Base-by-base conservation (phyloP, 345 rosid species). In the Arabidopsis suecica region DNA sequence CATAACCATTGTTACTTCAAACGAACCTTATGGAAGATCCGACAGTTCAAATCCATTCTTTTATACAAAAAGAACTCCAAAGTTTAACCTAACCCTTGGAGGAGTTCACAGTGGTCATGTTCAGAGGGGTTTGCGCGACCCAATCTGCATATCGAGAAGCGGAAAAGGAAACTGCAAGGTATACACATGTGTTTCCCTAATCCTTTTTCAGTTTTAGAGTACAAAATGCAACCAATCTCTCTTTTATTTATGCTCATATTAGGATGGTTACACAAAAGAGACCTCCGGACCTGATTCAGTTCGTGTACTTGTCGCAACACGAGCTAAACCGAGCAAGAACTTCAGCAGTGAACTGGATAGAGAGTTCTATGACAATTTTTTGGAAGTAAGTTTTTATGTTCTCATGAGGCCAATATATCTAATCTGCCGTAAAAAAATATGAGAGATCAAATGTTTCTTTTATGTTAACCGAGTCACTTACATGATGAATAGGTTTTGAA, bases 81-180 rank as follows among this genome's bases (percentile, higher is more conserved):
- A 84, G 81, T 91, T 94, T 57, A 78, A 84, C 68, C 47, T 91
- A 38, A 74, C 76, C 41, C 78, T 50, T 80, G 86, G 84, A 61
- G 90, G 96, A 36, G 88, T 90, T 33, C 97, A 94, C 50, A 89
- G 96, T 23, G 98, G 98, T 37, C 98, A 91, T 71, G 96, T 88
- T 36, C 98, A 94, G 71, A 88, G 60, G 7, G 85, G 88, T 60
- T 84, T 88, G 53, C 69, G 81, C 1, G 98, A 94, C 77, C 88
- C 94, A 2, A 83, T 85, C 40, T 91, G 98, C 78, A 67, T 75
- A 23, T 80, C 78, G 1, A 63, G 79, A 40, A 83, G 74, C 34
- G 87, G 88, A 45, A 89, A 83, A 84, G 97, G 96, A 68, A 86
- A 70, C 84, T 94, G 98, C 86, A 80, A 87, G 95, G 97, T 91